Conservation (phyloP, 441 rosid genomes). For the Populus hybrid region DNA sequence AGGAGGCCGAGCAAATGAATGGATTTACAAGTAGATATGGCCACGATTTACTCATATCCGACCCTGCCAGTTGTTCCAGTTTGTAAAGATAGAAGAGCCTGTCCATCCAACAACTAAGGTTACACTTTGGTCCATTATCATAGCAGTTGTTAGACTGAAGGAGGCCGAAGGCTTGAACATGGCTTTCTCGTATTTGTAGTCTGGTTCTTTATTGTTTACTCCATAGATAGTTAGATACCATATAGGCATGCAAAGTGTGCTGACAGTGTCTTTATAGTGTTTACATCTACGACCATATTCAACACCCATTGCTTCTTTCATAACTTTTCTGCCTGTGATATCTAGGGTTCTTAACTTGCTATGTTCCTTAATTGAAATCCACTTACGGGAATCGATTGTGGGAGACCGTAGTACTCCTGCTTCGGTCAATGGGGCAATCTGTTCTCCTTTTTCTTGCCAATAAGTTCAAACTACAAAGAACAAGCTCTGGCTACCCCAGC, state of each 20-base stretch:
- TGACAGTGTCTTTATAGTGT: too few species aligned
- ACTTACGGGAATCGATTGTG: too few species aligned
- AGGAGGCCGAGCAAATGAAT: slow-evolving; percentile 91
- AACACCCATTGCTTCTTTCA: background rate
- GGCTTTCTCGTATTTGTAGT: background rate
- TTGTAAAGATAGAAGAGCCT: background rate
- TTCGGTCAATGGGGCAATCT: too few species aligned
- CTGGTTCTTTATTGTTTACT: background rate
- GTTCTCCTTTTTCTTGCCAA: too few species aligned
- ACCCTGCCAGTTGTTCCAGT: background rate
- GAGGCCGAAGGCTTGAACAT: background rate
- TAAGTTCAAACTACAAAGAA: too few species aligned
- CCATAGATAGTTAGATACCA: background rate
- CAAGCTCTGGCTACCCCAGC: too few species aligned
- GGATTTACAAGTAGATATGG: slow-evolving; percentile 75
- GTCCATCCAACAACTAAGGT: background rate
- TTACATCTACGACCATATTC: background rate
- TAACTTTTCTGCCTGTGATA: background rate
- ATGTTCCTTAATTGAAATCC: too few species aligned
- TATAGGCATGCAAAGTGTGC: background rate
- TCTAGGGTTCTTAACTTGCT: background rate
- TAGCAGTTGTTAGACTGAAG: background rate
- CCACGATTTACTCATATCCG: background rate
- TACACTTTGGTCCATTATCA: background rate
- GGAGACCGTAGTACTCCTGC: too few species aligned